These are phyloP conservation scores for Monosporascus ibericus DNA, from an alignment of 2,329 filamentous ascomycete genomes.

Conservation along the genomic window DNA sequence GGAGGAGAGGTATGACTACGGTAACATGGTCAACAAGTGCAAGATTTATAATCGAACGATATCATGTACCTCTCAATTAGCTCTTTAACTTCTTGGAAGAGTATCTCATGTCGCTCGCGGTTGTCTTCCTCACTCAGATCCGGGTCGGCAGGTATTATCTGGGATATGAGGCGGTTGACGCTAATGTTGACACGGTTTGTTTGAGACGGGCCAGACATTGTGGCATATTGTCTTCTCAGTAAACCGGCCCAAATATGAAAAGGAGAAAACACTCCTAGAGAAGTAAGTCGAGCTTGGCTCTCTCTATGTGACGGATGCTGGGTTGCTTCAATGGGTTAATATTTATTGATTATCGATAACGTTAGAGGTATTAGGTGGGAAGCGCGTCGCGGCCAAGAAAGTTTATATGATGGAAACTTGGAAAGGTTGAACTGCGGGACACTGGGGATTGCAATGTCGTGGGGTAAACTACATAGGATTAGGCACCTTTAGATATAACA, in stretches of 20 bases:
- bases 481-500: not conserved
- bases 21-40: constrained; percentile 1
- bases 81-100: constrained; percentile 44
- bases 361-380: not conserved
- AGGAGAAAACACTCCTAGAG: not conserved
- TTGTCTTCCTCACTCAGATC: constrained; percentile 61
- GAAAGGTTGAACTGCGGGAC: not conserved
- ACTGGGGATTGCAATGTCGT: not conserved
- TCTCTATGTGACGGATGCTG: not conserved
- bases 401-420: not conserved
- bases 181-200: constrained; percentile 68
- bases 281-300: not conserved
- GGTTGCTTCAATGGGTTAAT: not conserved
- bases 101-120: constrained; percentile 63
- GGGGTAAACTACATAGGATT: not conserved
- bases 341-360: not conserved
- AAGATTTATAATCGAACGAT: constrained; percentile 1
- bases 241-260: not conserved
- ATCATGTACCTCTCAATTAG: constrained; percentile 44
- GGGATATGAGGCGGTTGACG: constrained; percentile 71
- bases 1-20: constrained; percentile 44
- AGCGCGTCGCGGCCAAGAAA: not conserved
- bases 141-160: constrained; percentile 61
- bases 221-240: constrained; percentile 26
- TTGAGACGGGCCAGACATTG: constrained; percentile 49